These are phyloP conservation scores for Plasmodium malariae DNA, from an alignment of 169 alveolate species.

Conservation along the genomic window DNA sequence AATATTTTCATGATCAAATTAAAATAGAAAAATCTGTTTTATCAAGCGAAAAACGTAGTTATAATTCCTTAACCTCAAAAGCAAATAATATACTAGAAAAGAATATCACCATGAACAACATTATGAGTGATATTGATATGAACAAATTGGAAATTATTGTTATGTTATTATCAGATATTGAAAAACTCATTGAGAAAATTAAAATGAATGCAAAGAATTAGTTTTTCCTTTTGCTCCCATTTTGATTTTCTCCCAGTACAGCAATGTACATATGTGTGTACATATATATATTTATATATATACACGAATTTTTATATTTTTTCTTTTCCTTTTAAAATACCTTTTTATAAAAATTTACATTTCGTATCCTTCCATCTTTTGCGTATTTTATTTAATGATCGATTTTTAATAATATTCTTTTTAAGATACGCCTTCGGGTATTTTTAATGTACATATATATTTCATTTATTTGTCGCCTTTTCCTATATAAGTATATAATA, in stretches of 20 bases:
- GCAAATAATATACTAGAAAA: background rate
- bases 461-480: background rate
- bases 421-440: background rate
- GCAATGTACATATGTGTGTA: background rate
- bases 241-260: background rate
- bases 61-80: background rate
- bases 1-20: conserved; percentile 56
- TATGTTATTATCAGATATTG: conserved; percentile 22
- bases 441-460: too few relatives aligned
- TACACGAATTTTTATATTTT: background rate
- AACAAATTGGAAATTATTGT: conserved; percentile 31
- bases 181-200: background rate
- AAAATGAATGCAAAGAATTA: background rate
- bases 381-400: background rate
- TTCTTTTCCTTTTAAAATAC: background rate
- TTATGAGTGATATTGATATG: background rate
- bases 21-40: conserved; percentile 53
- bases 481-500: background rate
- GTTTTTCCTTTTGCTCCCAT: background rate
- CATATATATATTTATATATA: background rate
- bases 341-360: background rate
- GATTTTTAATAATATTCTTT: background rate
- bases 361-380: background rate
- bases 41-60: conserved; percentile 10
- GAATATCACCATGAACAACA: background rate